These are phyloP conservation scores for Neonectria magnoliae DNA, from an alignment of 2,329 filamentous ascomycete genomes.

Conservation along the genomic window DNA sequence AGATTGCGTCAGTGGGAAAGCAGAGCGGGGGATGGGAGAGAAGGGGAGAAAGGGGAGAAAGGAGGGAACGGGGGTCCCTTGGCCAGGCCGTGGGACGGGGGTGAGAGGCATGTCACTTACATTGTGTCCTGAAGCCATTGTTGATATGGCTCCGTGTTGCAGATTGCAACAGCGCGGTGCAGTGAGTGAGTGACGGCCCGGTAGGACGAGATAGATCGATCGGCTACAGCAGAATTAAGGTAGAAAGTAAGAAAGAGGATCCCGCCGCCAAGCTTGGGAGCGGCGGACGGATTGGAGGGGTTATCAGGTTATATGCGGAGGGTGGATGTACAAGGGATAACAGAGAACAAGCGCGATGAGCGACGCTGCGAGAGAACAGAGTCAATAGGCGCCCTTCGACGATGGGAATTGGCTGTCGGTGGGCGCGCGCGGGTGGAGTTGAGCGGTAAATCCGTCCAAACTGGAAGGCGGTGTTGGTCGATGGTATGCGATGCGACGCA, in stretches of 20 bases:
- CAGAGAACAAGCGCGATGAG: constrained; percentile 37
- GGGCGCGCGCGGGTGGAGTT: constrained; percentile 25
- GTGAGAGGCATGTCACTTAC: constrained; percentile 33
- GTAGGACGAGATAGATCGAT: background rate
- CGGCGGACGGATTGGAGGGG: constrained; percentile 10
- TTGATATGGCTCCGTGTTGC: background rate
- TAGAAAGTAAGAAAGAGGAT: constrained; percentile 4
- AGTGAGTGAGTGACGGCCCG: background rate
- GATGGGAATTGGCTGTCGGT: constrained; percentile 18
- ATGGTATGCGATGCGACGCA: constrained; percentile 10
- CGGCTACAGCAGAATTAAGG: background rate
- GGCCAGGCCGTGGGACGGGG: background rate
- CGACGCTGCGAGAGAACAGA: constrained; percentile 21
- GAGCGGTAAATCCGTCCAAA: constrained; percentile 17
- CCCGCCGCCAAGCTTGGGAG: constrained; percentile 6
- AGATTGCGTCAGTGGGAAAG: constrained; percentile 24
- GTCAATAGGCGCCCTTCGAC: constrained; percentile 1
- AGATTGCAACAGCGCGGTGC: background rate
- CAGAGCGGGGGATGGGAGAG: background rate
- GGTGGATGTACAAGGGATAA: constrained; percentile 4
- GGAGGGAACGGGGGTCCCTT: background rate
- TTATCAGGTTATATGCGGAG: constrained; percentile 22
- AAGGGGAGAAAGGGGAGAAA: background rate
- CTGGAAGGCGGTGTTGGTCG: background rate
- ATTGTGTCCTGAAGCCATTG: constrained; percentile 48